These are phyloP conservation scores for Rhizophlyctis rosea DNA, from an alignment of 192 early-diverging fungal genomes.

Conservation along the genomic window DNA sequence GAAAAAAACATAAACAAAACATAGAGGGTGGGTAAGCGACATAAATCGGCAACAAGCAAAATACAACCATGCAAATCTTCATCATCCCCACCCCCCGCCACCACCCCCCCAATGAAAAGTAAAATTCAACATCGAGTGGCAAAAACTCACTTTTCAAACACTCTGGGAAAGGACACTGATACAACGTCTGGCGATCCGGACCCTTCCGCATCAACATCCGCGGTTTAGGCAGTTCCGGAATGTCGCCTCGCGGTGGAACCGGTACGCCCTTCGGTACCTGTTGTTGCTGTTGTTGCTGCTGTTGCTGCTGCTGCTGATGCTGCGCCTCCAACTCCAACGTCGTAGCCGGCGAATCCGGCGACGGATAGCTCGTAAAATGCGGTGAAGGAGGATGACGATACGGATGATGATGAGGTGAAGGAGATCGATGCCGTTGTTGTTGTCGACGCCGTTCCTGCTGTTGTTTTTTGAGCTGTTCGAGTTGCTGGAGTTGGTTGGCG, in stretches of 20 bases:
- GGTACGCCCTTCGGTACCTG: conserved; percentile 9
- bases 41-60: background rate
- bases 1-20: background rate
- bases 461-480: background rate
- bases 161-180: conserved; percentile 42
- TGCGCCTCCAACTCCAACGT: background rate
- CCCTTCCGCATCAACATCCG: conserved; percentile 23
- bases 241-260: conserved; percentile 7
- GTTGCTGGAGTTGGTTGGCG: background rate
- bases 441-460: background rate
- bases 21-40: background rate
- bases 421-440: background rate
- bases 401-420: too few relatives aligned
- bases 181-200: conserved; percentile 26
- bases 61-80: background rate
- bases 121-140: background rate
- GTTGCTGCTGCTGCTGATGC: background rate
- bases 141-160: conserved; percentile 38
- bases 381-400: background rate
- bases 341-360: background rate
- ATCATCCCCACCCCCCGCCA: too few relatives aligned
- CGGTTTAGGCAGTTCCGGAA: conserved; percentile 23
- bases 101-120: background rate
- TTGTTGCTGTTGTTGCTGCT: background rate
- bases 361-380: background rate